These are phyloP conservation scores for Suillus occidentalis DNA, from an alignment of 768 basidiomycete species.

Conservation along the genomic window DNA sequence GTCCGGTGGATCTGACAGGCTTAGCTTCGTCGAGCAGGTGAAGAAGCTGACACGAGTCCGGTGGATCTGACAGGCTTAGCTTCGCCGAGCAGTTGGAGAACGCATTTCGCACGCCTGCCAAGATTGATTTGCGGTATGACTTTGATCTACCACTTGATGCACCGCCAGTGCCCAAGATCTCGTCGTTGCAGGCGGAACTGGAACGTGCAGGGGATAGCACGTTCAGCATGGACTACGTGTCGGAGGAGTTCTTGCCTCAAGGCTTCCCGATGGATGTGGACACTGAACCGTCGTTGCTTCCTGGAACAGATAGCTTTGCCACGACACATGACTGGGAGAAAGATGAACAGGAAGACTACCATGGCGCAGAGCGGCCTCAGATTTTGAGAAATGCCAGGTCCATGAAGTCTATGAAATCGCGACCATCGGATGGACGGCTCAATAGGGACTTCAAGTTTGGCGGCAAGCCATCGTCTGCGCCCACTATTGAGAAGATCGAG, in stretches of 20 bases:
- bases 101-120: constrained; percentile 76
- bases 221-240: constrained; percentile 18
- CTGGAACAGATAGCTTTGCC: constrained; percentile 35
- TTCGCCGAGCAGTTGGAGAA: constrained; percentile 83
- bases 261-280: constrained; percentile 28
- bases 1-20: constrained; percentile 64
- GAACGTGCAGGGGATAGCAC: constrained; percentile 24
- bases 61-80: constrained; percentile 65
- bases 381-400: constrained; percentile 19
- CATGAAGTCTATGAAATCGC: constrained; percentile 36
- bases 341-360: constrained; percentile 38
- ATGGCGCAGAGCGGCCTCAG: constrained; percentile 15
- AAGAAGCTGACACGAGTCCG: constrained; percentile 66
- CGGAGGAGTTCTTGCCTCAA: constrained; percentile 16
- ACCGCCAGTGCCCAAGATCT: constrained; percentile 55
- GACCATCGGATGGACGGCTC: constrained; percentile 63
- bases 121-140: constrained; percentile 55
- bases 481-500: constrained; percentile 10
- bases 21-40: constrained; percentile 66
- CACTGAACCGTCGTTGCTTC: constrained; percentile 38
- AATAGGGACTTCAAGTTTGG: constrained; percentile 78
- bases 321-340: constrained; percentile 32
- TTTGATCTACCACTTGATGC: constrained; percentile 41
- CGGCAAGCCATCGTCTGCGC: constrained; percentile 36
- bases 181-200: constrained; percentile 33